Evolutionary conservation across 73 alveolate species (phyloP).

Genomic region (Effrenium voratum): DNA sequence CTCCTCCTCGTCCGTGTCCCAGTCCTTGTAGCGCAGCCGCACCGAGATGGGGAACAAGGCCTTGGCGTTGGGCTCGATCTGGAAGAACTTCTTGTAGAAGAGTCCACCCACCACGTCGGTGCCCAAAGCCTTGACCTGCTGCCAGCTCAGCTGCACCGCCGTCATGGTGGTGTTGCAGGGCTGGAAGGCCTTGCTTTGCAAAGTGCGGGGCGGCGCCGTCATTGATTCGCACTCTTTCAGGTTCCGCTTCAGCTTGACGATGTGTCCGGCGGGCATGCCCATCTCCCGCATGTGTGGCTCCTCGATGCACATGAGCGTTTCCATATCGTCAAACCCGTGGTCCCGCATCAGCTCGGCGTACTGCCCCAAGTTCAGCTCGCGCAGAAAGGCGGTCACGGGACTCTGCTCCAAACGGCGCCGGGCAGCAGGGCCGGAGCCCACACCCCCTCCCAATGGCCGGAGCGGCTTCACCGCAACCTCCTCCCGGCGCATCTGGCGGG

Average conservation of each 20-base stretch:
- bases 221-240: conserved; percentile 13
- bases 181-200: conserved; percentile 28
- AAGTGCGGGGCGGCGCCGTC: conserved; percentile 44
- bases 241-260: conserved; percentile 46
- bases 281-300: conserved; percentile 74
- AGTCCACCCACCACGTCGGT: conserved; percentile 72
- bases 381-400: conserved; percentile 64
- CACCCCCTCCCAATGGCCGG: conserved; percentile 11
- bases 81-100: conserved; percentile 78
- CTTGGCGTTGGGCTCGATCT: conserved; percentile 47
- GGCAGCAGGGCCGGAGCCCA: neutral
- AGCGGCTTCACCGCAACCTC: neutral
- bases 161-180: conserved; percentile 32
- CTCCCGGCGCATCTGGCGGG: conserved; percentile 23
- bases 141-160: conserved; percentile 70
- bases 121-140: conserved; percentile 59
- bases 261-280: conserved; percentile 81
- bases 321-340: conserved; percentile 83
- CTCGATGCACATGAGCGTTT: conserved; percentile 64
- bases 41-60: conserved; percentile 53
- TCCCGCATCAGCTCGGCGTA: conserved; percentile 76
- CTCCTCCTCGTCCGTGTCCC: conserved; percentile 86
- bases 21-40: conserved; percentile 85
- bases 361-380: conserved; percentile 44
- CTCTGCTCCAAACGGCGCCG: conserved; percentile 76